Percentiles rank a stretch among this genome's conserved stretches.
phyloP scores from a whole-genome alignment of 2,329 filamentous ascomycete genomes.

The Sclerotinia borealis region DNA sequence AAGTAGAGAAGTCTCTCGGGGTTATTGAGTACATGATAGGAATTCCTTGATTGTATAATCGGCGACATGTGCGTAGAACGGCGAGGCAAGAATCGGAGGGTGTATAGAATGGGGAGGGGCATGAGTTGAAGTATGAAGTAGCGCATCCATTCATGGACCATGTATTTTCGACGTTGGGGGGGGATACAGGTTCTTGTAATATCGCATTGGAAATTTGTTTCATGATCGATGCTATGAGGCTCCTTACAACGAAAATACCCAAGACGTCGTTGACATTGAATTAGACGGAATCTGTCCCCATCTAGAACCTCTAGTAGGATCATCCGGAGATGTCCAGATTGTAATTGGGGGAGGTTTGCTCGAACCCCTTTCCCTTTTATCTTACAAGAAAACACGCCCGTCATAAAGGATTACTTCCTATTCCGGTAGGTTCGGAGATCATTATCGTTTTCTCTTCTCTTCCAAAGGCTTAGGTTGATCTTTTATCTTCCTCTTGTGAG shows the following conservation, averaged over 20 bases:
- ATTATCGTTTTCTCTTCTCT: not conserved
- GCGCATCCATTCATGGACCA: not conserved
- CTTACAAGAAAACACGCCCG: too few relatives aligned
- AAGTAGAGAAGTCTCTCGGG: not conserved
- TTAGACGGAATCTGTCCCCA: not conserved
- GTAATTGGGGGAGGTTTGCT: not conserved
- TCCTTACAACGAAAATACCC: not conserved
- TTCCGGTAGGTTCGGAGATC: not conserved
- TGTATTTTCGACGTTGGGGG: not conserved
- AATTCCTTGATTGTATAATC: slow-evolving; percentile 1
- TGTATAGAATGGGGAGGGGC: not conserved
- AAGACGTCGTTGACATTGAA: not conserved
- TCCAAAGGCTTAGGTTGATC: not conserved
- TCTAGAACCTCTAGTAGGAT: slow-evolving; percentile 1
- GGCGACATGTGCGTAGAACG: not conserved
- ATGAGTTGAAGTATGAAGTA: not conserved
- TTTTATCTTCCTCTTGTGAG: not conserved
- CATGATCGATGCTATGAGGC: not conserved
- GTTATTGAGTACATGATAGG: not conserved
- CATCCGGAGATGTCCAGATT: not conserved
- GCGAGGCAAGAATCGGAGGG: not conserved
- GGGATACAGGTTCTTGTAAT: not conserved
- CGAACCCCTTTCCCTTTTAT: not conserved
- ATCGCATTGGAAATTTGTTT: not conserved
- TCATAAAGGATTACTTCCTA: not conserved